Conservation (phyloP, 2,329 filamentous ascomycete species). For the Claviceps humidiphila region DNA sequence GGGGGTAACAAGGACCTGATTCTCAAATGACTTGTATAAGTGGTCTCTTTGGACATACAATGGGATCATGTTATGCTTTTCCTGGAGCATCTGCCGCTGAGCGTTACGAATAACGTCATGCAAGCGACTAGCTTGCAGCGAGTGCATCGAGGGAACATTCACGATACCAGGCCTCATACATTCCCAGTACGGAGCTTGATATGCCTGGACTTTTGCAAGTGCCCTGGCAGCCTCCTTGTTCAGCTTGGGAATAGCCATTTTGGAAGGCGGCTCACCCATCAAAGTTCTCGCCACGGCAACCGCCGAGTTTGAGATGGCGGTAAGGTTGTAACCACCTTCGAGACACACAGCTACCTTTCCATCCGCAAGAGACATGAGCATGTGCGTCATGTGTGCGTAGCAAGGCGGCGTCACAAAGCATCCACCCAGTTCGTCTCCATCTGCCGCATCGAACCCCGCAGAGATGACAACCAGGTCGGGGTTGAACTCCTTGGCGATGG, state of each 20-base stretch:
- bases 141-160: conserved; percentile 36
- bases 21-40: conserved; percentile 65
- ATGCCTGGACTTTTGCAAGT: conserved; percentile 44
- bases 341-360: conserved; percentile 87
- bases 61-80: conserved; percentile 64
- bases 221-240: conserved; percentile 43
- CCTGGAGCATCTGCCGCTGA: conserved; percentile 58
- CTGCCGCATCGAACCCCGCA: conserved; percentile 89
- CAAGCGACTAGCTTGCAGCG: conserved; percentile 47
- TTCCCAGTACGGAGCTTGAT: conserved; percentile 66
- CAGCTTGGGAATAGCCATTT: conserved; percentile 42
- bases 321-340: conserved; percentile 90
- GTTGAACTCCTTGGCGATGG: conserved; percentile 83
- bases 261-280: conserved; percentile 82
- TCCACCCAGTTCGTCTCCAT: conserved; percentile 81
- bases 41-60: conserved; percentile 65
- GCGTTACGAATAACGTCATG: conserved; percentile 70
- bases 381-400: conserved; percentile 97
- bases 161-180: conserved; percentile 64
- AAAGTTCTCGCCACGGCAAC: conserved; percentile 82
- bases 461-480: conserved; percentile 93
- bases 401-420: conserved; percentile 85
- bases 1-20: conserved; percentile 73
- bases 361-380: conserved; percentile 88
- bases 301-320: conserved; percentile 84